Conservation (phyloP, 495 filamentous ascomycete genomes). For the Penicillium chermesinum region DNA sequence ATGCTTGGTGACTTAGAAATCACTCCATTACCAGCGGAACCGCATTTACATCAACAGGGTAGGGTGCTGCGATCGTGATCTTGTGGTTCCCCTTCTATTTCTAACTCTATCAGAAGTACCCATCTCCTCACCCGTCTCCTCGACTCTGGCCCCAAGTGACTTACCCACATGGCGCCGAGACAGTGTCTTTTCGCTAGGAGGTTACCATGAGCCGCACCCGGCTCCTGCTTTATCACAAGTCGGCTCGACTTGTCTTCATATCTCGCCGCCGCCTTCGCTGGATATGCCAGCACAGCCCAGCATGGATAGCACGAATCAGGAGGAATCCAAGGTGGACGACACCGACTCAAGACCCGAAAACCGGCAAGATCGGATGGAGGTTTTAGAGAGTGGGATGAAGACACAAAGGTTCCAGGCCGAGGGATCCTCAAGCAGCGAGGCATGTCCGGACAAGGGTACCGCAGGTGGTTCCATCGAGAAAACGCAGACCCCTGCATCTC, state of each 20-base stretch:
- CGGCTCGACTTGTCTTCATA: neutral
- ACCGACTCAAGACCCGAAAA: neutral
- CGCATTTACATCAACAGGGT: neutral
- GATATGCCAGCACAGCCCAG: neutral
- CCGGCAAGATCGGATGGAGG: neutral
- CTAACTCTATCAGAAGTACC: neutral
- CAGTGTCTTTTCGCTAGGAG: slow-evolving; percentile 3
- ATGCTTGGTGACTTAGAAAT: neutral
- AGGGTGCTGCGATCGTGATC: neutral
- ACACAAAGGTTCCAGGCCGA: neutral
- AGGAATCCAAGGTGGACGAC: neutral
- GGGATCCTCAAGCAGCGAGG: neutral
- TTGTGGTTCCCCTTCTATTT: neutral
- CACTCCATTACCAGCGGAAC: neutral
- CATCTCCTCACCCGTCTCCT: neutral
- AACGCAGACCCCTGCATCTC: neutral
- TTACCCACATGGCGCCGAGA: neutral
- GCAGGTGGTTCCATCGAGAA: neutral
- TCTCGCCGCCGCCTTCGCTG: neutral
- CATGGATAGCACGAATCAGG: neutral
- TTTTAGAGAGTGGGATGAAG: neutral
- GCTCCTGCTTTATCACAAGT: neutral
- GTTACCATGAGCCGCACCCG: slow-evolving; percentile 2
- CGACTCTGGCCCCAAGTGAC: slow-evolving; percentile 1
- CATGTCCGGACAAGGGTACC: neutral